Evolutionary conservation across 169 alveolate species (phyloP).

Genomic region (Plasmodium inui): DNA sequence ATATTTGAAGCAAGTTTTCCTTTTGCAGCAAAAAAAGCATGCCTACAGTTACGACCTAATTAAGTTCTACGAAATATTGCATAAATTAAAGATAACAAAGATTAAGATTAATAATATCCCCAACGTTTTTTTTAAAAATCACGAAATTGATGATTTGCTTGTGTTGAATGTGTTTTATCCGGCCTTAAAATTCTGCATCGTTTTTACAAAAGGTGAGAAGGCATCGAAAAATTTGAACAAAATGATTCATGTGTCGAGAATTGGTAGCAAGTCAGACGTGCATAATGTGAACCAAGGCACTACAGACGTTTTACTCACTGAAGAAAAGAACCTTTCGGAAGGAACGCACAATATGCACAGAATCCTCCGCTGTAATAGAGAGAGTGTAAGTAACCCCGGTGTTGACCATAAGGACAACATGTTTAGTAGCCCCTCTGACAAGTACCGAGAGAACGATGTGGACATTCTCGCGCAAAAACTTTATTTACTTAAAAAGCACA

Average conservation of each 20-base stretch:
- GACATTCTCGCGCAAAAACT: slow-evolving; percentile 61
- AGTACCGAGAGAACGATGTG: slow-evolving; percentile 12
- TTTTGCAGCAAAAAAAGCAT: slow-evolving; percentile 53
- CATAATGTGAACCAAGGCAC: not conserved
- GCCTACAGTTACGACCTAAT: slow-evolving; percentile 55
- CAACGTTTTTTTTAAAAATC: slow-evolving; percentile 62
- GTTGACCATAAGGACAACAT: not conserved
- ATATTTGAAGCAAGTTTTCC: slow-evolving; percentile 51
- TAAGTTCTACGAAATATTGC: slow-evolving; percentile 36
- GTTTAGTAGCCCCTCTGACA: not conserved
- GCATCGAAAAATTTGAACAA: slow-evolving; percentile 8
- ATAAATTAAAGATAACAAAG: slow-evolving; percentile 42
- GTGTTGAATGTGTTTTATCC: slow-evolving; percentile 69
- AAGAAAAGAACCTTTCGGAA: not conserved
- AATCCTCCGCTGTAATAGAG: not conserved
- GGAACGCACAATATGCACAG: not conserved
- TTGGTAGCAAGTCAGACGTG: not conserved
- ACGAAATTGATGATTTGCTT: slow-evolving; percentile 48
- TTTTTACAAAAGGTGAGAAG: slow-evolving; percentile 34
- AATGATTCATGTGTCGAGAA: not conserved
- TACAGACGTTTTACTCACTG: not conserved
- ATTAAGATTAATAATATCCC: slow-evolving; percentile 40
- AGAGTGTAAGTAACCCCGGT: not conserved
- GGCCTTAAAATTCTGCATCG: slow-evolving; percentile 35
- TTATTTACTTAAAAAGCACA: slow-evolving; percentile 62